phyloP scores from a whole-genome alignment of 805 yeast species.

The Candida sithepensis region DNA sequence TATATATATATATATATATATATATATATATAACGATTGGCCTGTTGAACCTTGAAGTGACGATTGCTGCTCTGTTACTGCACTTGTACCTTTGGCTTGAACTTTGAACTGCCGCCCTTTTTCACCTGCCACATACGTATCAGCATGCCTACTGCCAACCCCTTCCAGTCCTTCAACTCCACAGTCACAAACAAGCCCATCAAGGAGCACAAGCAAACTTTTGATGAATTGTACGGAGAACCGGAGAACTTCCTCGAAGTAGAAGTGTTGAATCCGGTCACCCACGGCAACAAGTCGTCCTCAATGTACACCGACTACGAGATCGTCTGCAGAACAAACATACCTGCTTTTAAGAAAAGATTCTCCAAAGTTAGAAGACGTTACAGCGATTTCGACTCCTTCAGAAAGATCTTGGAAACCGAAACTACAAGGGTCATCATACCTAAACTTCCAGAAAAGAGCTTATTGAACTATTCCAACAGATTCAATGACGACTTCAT shows the following conservation, averaged over 20 bases:
- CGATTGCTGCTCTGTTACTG: too few relatives aligned
- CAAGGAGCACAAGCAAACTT: constrained; percentile 49
- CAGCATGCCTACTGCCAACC: constrained; percentile 29
- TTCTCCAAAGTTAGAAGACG: constrained; percentile 73
- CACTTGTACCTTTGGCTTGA: too few relatives aligned
- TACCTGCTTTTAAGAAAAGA: constrained; percentile 76
- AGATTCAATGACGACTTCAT: constrained; percentile 80
- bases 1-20: background rate
- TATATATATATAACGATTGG: too few relatives aligned
- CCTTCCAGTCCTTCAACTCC: constrained; percentile 30
- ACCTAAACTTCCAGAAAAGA: constrained; percentile 88
- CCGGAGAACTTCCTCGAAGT: constrained; percentile 94
- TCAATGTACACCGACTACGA: constrained; percentile 89
- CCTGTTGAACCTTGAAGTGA: too few relatives aligned
- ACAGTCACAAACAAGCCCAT: constrained; percentile 21
- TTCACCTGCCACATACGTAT: too few relatives aligned
- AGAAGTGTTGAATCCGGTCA: constrained; percentile 79
- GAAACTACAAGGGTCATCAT: constrained; percentile 79
- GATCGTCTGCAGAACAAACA: constrained; percentile 81
- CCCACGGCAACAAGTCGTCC: constrained; percentile 55
- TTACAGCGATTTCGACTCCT: constrained; percentile 84
- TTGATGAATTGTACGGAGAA: constrained; percentile 83
- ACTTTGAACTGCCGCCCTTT: too few relatives aligned
- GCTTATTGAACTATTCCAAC: constrained; percentile 51
- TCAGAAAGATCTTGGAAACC: constrained; percentile 66